Evolutionary conservation across 78 protist genomes (phyloP).

Genomic region (Goniomonas avonlea): DNA sequence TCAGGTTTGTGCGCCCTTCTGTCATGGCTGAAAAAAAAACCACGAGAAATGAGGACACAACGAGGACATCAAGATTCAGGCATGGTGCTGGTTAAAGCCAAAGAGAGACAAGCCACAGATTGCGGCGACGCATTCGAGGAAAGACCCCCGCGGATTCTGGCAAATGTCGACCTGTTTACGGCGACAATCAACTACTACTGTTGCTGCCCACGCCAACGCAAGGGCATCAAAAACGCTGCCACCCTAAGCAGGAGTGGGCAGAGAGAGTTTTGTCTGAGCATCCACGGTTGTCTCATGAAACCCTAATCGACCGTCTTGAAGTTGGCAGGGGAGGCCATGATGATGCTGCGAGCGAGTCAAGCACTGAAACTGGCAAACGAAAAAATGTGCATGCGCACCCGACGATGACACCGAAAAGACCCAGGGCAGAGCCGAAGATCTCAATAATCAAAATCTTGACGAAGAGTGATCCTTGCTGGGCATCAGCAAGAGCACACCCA

Average conservation of each 20-base stretch:
- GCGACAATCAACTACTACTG: no score
- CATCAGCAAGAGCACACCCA: constrained; percentile 96
- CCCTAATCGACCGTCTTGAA: neutral
- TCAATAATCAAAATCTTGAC: constrained; percentile 86
- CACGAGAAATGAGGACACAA: no score
- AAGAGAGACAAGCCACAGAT: no score
- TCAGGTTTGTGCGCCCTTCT: no score
- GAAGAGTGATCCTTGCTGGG: constrained; percentile 81
- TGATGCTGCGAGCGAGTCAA: constrained; percentile 86
- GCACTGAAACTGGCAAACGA: constrained; percentile 90
- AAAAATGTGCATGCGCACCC: constrained; percentile 81
- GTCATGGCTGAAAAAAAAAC: no score
- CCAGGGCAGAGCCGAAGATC: constrained; percentile 1
- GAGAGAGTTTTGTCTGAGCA: no score
- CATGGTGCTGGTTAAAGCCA: no score
- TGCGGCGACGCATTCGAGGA: no score
- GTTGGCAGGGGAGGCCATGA: constrained; percentile 47
- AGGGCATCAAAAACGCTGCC: neutral
- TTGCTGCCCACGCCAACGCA: no score
- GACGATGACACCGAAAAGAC: constrained; percentile 24
- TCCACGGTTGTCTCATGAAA: neutral
- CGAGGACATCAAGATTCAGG: no score
- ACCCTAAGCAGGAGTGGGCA: neutral
- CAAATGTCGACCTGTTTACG: no score
- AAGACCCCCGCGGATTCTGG: no score